Evolutionary conservation across 768 basidiomycete species (phyloP), one percentile per base, ranked within the genome.

Genomic region (Sporobolomyces phaffii): DNA sequence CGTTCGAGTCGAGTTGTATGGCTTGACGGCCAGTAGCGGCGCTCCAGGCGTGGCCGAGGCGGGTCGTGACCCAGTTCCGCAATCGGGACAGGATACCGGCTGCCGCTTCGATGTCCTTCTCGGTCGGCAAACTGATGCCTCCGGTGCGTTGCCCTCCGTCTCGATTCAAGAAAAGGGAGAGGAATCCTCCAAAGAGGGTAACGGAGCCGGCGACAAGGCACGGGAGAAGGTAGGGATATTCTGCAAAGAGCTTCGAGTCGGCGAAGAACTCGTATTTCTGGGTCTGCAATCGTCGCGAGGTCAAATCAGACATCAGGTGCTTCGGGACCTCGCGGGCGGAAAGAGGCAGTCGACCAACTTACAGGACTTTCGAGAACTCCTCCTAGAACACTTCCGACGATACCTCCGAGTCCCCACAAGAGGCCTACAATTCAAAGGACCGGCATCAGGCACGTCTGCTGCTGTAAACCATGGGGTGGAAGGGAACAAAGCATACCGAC

Each of bases 121-220:
- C 94, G 0, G 82, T 82, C 5, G 85, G 82, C 0, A 99, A 84
- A 18, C 84, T 86, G 65, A 99, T 96, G 0, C 87, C 84, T 6
- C 90, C 88, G 72, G 88, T 84, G 60, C 89, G 83, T 20, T 91
- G 88, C 14, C 94, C 93, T 60, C 91, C 96, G 76, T 99, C 92
- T 63, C 82, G 86, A 22, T 86, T 88, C 47, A 99, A 84, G 82
- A 97, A 96, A 71, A 90, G 85, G 0, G 87, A 86, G 36, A 98
- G 81, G 58, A 96, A 70, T 5, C 90, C 87, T n/a, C 93, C 93
- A 45, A 80, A 80, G 62, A 90, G 78, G 10, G 90, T 90, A 52
- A 97, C 83, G 13, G 81, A 79, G 3, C 88, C 85, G 38, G 91
- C 91, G 50, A 93, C 78, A 24, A 81, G 79, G 74, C 89, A 90